These are phyloP conservation scores for Cladosporium sp. DNA, from an alignment of 2,329 filamentous ascomycete genomes.

Conservation along the genomic window DNA sequence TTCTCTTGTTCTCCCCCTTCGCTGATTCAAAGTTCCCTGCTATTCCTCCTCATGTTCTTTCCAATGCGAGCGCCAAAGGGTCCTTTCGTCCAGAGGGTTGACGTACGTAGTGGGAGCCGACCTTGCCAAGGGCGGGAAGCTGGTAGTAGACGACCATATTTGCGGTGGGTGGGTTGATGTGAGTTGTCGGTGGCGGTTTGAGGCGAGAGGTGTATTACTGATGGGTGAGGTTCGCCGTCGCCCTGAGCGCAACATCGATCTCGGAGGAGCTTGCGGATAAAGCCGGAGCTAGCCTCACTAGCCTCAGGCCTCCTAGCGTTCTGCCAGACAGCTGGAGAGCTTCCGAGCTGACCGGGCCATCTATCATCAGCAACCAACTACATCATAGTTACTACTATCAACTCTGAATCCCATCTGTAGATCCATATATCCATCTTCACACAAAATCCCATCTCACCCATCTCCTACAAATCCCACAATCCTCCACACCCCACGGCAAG, in stretches of 20 bases:
- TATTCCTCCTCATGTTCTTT: conserved; percentile 1
- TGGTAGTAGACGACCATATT: conserved; percentile 50
- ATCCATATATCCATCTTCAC: no score
- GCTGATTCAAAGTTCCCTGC: not conserved
- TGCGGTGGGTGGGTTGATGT: no score
- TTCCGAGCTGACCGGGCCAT: no score
- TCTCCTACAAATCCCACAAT: not conserved
- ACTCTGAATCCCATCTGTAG: no score
- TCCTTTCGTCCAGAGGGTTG: conserved; percentile 6
- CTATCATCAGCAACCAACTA: not conserved
- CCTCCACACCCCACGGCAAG: not conserved
- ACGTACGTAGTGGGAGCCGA: conserved; percentile 52
- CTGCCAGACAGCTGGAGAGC: no score
- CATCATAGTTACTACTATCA: not conserved
- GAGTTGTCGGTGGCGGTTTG: no score
- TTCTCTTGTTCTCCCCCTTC: not conserved
- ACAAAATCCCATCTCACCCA: no score
- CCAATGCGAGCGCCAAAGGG: conserved; percentile 5
- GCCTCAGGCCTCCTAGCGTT: no score
- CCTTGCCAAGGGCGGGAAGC: conserved; percentile 45
- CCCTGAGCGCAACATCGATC: not conserved
- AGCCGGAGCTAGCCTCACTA: no score
- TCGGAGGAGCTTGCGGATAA: no score
- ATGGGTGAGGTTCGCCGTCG: not conserved
- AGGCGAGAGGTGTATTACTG: no score